phyloP scores from a whole-genome alignment of 371 early-diverging fungal species.

The Cokeromyces recurvatus region DNA sequence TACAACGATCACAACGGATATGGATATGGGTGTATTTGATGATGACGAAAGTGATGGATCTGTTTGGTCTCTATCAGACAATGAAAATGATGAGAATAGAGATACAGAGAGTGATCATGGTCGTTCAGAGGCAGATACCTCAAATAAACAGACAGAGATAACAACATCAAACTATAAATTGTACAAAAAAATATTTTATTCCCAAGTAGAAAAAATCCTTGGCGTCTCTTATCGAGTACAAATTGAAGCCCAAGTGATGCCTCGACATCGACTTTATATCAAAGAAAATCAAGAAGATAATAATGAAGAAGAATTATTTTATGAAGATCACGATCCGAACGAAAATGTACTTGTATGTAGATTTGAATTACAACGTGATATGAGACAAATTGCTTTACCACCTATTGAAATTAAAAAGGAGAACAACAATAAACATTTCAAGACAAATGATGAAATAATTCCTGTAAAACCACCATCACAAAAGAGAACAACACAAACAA shows the following conservation, averaged over 20 bases:
- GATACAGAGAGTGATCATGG: neutral
- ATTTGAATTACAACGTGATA: slow-evolving; percentile 37
- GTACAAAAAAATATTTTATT: slow-evolving; percentile 27
- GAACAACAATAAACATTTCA: neutral
- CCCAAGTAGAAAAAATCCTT: slow-evolving; percentile 25
- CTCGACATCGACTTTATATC: slow-evolving; percentile 13
- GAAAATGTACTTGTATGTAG: slow-evolving; percentile 26
- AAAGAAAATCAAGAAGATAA: slow-evolving; percentile 2
- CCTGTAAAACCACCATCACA: neutral
- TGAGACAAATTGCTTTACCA: slow-evolving; percentile 2
- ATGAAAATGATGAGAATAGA: neutral
- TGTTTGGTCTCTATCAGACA: slow-evolving; percentile 11
- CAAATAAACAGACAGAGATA: neutral
- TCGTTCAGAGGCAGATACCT: neutral
- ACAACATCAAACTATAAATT: neutral
- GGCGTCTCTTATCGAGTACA: slow-evolving; percentile 33
- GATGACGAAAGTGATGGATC: slow-evolving; percentile 15
- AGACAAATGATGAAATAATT: neutral
- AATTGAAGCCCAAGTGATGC: slow-evolving; percentile 33
- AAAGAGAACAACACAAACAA: neutral
- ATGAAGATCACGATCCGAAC: neutral
- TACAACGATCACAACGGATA: neutral
- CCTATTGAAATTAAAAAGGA: slow-evolving; percentile 1
- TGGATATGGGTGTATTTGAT: slow-evolving; percentile 4
- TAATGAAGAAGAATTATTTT: slow-evolving; percentile 1